These are phyloP conservation scores for Discostella stelligera DNA, from an alignment of 352 stramenopile species.

Conservation along the genomic window DNA sequence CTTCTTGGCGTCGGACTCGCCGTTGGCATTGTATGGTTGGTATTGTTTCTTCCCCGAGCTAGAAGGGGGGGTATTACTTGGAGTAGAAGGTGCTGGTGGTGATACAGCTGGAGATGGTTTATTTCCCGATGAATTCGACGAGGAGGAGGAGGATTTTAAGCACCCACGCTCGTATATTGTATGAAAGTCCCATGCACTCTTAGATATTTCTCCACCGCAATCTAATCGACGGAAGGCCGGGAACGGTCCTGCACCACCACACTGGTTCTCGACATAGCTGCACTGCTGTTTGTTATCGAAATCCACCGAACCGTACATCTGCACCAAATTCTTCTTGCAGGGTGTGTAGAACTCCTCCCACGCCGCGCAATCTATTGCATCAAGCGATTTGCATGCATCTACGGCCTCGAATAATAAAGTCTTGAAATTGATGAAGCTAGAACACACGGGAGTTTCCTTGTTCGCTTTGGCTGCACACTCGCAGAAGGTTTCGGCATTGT, in stretches of 20 bases:
- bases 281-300: slow-evolving; percentile 70
- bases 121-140: not conserved
- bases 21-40: slow-evolving; percentile 15
- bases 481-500: slow-evolving; percentile 71
- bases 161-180: slow-evolving; percentile 60
- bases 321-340: slow-evolving; percentile 71
- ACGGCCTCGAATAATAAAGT: slow-evolving; percentile 77
- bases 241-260: slow-evolving; percentile 67
- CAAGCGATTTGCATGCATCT: slow-evolving; percentile 75
- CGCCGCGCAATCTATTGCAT: slow-evolving; percentile 80
- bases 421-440: slow-evolving; percentile 77
- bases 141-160: slow-evolving; percentile 17
- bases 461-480: slow-evolving; percentile 63
- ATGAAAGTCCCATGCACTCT: slow-evolving; percentile 73
- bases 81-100: slow-evolving; percentile 12
- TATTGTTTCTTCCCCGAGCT: slow-evolving; percentile 15
- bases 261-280: slow-evolving; percentile 52
- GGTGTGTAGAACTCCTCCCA: slow-evolving; percentile 77
- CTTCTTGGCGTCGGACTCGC: slow-evolving; percentile 38
- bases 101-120: slow-evolving; percentile 1
- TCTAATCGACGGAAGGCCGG: slow-evolving; percentile 75
- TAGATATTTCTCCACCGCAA: slow-evolving; percentile 66
- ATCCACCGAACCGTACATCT: slow-evolving; percentile 57
- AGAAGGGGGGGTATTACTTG: slow-evolving; percentile 2
- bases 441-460: slow-evolving; percentile 65